phyloP scores from a whole-genome alignment of 768 basidiomycete genomes.

The Podaxis mareebaensis region DNA sequence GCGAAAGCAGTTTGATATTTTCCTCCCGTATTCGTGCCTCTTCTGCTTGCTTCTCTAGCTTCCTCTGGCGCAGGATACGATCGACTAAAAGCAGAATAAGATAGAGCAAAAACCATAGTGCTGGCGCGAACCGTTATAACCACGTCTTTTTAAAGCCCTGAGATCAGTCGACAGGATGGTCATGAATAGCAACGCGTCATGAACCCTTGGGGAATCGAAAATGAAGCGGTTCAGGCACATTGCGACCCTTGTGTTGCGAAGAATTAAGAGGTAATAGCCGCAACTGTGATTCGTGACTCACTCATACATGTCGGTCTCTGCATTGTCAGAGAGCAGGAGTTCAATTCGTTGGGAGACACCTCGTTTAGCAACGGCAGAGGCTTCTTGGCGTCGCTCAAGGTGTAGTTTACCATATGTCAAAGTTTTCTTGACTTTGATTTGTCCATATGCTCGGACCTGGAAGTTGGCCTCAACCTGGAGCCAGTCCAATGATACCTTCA shows the following conservation, averaged over 20 bases:
- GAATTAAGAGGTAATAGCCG: background rate
- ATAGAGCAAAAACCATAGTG: conserved; percentile 1
- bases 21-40: conserved; percentile 8
- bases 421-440: conserved; percentile 61
- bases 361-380: conserved; percentile 70
- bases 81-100: conserved; percentile 60
- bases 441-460: conserved; percentile 66
- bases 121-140: conserved; percentile 69
- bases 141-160: conserved; percentile 75
- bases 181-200: conserved; percentile 89
- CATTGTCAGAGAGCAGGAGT: conserved; percentile 74
- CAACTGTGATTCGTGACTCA: conserved; percentile 40
- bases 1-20: conserved; percentile 6
- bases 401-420: conserved; percentile 53
- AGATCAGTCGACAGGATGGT: conserved; percentile 93
- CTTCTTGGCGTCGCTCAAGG: conserved; percentile 58
- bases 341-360: conserved; percentile 57
- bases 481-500: conserved; percentile 66
- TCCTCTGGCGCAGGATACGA: conserved; percentile 77
- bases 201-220: conserved; percentile 76
- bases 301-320: conserved; percentile 91
- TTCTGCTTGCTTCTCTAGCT: conserved; percentile 45
- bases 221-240: conserved; percentile 78
- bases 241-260: conserved; percentile 59
- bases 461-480: conserved; percentile 65